Conservation (phyloP, 208 protist species). For the Trypanosoma scelopori region DNA sequence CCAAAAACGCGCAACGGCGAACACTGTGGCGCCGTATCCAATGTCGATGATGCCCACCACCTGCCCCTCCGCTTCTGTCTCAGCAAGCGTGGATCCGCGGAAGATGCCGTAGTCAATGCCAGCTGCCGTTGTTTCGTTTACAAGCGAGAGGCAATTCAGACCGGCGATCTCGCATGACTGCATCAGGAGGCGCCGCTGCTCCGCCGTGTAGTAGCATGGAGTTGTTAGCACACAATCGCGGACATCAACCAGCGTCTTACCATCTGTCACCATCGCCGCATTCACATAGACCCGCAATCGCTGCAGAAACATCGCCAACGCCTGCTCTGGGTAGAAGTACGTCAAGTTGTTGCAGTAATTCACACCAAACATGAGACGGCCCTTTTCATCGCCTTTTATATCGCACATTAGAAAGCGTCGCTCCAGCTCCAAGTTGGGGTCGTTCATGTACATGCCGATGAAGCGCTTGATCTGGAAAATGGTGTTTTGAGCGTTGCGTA, state of each 20-base stretch:
- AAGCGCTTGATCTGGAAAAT: constrained; percentile 86
- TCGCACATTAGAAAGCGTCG: constrained; percentile 62
- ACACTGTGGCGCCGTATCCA: constrained; percentile 80
- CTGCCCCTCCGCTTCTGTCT: constrained; percentile 78
- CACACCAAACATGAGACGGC: constrained; percentile 80
- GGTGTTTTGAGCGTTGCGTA: constrained; percentile 88
- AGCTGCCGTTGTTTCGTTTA: constrained; percentile 89
- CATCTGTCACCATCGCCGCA: constrained; percentile 55
- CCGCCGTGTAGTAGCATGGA: constrained; percentile 85
- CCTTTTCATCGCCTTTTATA: constrained; percentile 58
- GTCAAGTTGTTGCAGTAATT: constrained; percentile 73
- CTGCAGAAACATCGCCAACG: constrained; percentile 91
- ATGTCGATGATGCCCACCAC: constrained; percentile 88
- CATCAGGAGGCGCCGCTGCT: constrained; percentile 80
- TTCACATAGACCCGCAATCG: constrained; percentile 81
- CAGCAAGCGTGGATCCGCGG: constrained; percentile 71
- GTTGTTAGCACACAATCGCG: constrained; percentile 84
- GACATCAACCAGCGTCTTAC: constrained; percentile 55
- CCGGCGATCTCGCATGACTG: constrained; percentile 86
- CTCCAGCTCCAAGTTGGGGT: constrained; percentile 59
- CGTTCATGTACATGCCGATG: constrained; percentile 84
- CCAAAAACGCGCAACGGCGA: constrained; percentile 84
- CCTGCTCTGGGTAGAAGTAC: constrained; percentile 90
- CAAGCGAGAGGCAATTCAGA: constrained; percentile 86
- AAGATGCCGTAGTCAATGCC: constrained; percentile 93